Evolutionary conservation across 2,329 filamentous ascomycete genomes (phyloP), one percentile per base, ranked within the genome.

Genomic region (Nectriaceae sp.): DNA sequence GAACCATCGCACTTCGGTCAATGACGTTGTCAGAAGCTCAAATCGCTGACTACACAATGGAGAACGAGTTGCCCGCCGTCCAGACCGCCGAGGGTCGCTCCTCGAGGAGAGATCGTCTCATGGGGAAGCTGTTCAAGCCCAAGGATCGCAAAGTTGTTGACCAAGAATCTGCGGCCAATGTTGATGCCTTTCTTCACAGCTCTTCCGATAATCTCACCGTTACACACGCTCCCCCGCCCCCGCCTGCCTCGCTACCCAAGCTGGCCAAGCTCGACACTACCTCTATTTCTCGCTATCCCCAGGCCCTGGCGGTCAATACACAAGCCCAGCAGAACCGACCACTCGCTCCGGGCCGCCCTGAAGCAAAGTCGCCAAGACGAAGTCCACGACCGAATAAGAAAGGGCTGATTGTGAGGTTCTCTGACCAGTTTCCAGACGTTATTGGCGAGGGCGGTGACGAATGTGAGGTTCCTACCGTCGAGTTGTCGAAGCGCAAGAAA

Each of bases 361-460:
- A 72, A 36, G 65, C 72, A 18, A 70, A 67, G 53, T 75, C 75
- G 37, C 71, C 75, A 13, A 69, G 65, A 42, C 68, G 66, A 59
- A 78, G 72, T 54, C 72, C 76, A 21, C 72, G 71, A 19, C 71
- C 70, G 20, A 75, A 71, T 42, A 82, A 79, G 63, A 89, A 89
- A 68, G 87, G 87, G 10, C 74, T 94, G 52, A 75, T 75, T 4
- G 92, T 97, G 29, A 82, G 78, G 47, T 97, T 97, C 62, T 80
- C 79, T 44, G 83, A 89, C 57, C 79, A 78, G 10, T 76, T 79
- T 46, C 91, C 92, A 5, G 87, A 90, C 40, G 71, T 96, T 53
- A 97, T 97, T 63, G 93, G 93, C 40, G 87, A 93, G 68, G 93
- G 93, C 49, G 93, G 93, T 26, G 93, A 97, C 63, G 91, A 96